Evolutionary conservation across 345 rosid genomes (phyloP).

Genomic region (Brassica rapa): DNA sequence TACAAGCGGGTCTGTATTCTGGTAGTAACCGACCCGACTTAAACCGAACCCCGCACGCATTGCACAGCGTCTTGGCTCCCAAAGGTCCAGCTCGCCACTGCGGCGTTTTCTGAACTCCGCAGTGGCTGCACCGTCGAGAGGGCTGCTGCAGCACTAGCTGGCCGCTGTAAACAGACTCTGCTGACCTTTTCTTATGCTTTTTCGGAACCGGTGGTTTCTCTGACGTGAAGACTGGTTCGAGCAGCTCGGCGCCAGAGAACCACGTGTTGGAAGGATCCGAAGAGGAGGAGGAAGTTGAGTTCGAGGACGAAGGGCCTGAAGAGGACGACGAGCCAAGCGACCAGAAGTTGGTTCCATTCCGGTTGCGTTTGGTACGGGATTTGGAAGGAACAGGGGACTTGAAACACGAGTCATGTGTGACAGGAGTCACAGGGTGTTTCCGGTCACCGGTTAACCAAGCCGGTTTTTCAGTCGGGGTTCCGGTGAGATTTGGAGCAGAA

Average conservation of each 20-base stretch:
- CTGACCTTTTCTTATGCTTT: background rate
- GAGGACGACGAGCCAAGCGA: background rate
- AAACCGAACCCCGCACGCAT: background rate
- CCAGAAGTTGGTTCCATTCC: background rate
- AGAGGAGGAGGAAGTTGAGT: background rate
- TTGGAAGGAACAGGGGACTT: background rate
- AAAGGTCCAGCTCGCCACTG: background rate
- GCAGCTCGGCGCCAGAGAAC: background rate
- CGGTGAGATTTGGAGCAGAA: background rate
- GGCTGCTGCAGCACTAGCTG: background rate
- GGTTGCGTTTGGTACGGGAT: background rate
- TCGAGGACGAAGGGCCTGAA: background rate
- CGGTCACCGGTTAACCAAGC: background rate
- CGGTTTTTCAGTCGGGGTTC: background rate
- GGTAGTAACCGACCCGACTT: constrained; percentile 1
- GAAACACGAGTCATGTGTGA: background rate
- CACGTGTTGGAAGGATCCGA: background rate
- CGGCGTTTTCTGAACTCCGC: background rate
- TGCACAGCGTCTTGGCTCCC: background rate
- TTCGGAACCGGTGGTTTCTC: background rate
- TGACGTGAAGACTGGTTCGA: background rate
- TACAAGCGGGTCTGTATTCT: background rate
- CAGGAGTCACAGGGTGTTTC: background rate
- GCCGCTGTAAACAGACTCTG: background rate
- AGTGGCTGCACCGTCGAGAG: background rate